Base-by-base conservation (phyloP, 75 land plant genomes). In the Pinus albicaulis region DNA sequence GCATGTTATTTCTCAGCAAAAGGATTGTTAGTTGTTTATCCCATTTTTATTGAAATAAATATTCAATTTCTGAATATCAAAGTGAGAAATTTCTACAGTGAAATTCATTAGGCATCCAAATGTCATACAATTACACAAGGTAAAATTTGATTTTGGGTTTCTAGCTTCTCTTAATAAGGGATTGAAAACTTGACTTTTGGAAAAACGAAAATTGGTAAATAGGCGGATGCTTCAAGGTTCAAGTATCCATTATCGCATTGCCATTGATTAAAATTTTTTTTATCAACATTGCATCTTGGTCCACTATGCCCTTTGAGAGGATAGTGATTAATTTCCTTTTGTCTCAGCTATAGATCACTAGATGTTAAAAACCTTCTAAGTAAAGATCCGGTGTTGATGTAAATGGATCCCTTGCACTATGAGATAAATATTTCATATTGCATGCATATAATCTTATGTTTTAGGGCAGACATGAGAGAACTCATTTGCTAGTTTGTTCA, bases 61-160 rank as follows among this genome's bases (percentile, higher is more conserved):
- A n/a, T 24, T 57, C 20, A 53, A 55, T 25, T 22, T 74, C 5
- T 74, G 65, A 64, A 73, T 76, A 78, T 78, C 25, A 78, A 78
- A 78, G 57, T 60, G 77, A 36, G 79, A 78, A 38, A 78, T 78
- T 73, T 72, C 77, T 13, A 73, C 79, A n/a, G 73, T 78, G 79
- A 78, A 78, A 31, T 19, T 78, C 41, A 65, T 79, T 34, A 79
- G 75, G 66, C 80, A 79, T 59, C 80, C 79, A 38, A 75, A 79
- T 65, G 38, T 78, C 14, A 78, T 78, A 26, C 77, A 31, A 38
- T 75, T 78, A 23, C 76, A 73, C 57, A 77, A 78, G 79, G 79
- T 78, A 55, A 53, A 10, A n/a, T 62, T 34, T 70, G 17, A 76
- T 52, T 78, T 19, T 73, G 70, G 22, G 38, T 66, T 66, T 66